Base-by-base conservation (phyloP, 768 basidiomycete genomes). In the Leccinum disarticulatum region DNA sequence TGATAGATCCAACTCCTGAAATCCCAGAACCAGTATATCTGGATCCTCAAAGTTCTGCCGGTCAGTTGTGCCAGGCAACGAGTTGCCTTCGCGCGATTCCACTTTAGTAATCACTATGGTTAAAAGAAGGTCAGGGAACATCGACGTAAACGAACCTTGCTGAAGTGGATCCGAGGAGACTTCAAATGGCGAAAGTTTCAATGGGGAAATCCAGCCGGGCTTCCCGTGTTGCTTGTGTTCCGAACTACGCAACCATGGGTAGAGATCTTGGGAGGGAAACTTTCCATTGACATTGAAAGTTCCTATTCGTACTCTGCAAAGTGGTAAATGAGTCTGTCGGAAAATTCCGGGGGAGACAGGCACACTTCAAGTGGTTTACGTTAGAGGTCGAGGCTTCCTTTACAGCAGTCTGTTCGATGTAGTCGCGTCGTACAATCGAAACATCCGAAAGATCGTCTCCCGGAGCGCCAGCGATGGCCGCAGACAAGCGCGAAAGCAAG, bases 211-310 rank as follows among this genome's bases (percentile, higher is more conserved):
- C 54, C 62, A 70, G 49, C 63, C 62, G 19, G 60, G n/a, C 30
- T 61, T 63, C 0, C 3, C 14, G 13, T 55, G 52, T 7, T 35
- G n/a, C 30, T 55, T 33, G 13, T 53, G 35, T 50, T 30, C 55
- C 7, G 38, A 27, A 8, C 76, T 70, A 47, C 81, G 75, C 31
- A 91, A 66, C 90, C 91, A 93, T 3, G 80, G 70, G 5, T 83
- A 82, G 9, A 93, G 73, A 67, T 91, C 88, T 62, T 89, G 87
- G 3, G 87, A 84, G 1, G 92, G 89, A 38, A 82, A 64, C 66
- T 85, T 86, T 1, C 90, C 91, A 64, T 92, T 91, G 50, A 93
- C 91, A 64, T 94, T 94, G 77, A 93, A 94, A 0, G 89, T 90
- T 22, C 91, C 90, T 17, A 88, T 60, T 6, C 89, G 86, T 52